Base-by-base conservation (phyloP, 75 land plant genomes). In the Adiantum capillusveneris region DNA sequence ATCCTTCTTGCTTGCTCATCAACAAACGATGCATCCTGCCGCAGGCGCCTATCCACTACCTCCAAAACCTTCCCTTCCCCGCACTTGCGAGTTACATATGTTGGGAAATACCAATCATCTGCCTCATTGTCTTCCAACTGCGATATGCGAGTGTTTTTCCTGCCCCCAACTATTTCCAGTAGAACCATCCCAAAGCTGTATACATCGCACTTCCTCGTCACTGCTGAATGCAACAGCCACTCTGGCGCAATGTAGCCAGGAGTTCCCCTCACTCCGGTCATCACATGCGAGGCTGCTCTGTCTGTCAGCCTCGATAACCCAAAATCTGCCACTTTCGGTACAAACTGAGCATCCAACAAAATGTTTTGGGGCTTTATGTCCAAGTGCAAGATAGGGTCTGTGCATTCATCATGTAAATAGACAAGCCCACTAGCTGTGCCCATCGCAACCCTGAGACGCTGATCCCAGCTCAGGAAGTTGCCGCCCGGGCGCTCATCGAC, bases 361-460 rank as follows among this genome's bases (percentile, higher is more conserved):
- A n/a, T n/a, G n/a, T n/a, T n/a, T n/a, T n/a, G n/a, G n/a, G n/a
- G n/a, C n/a, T n/a, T n/a, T 75, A 74, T 69, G 29, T 74, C 77
- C 20, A 64, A 69, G 20, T 73, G 77, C 1, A 69, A 29, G 11
- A 74, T 74, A 21, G 65, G 44, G 11, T 73, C 70, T 18, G 62
- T 52, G 41, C 63, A 65, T n/a, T 67, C 31, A 17, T 73, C 65
- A 62, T 73, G 75, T 0, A 73, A 69, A 27, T 73, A 67, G 6
- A 20, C 43, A 30, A 75, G 16, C 44, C 78, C 78, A 25, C 76
- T 39, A 6, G 75, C 78, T 0, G 61, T 61, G 7, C 77, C 77
- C n/a, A 74, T 36, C 0, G 58, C 67, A 49, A 69, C 67, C 0
- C 31, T 37, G 20, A 71, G 63, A 12, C 77, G 46, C 19, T 56